These are phyloP conservation scores for Capsicum pubescens DNA, from an alignment of 257 asterid genomes.

Conservation along the genomic window DNA sequence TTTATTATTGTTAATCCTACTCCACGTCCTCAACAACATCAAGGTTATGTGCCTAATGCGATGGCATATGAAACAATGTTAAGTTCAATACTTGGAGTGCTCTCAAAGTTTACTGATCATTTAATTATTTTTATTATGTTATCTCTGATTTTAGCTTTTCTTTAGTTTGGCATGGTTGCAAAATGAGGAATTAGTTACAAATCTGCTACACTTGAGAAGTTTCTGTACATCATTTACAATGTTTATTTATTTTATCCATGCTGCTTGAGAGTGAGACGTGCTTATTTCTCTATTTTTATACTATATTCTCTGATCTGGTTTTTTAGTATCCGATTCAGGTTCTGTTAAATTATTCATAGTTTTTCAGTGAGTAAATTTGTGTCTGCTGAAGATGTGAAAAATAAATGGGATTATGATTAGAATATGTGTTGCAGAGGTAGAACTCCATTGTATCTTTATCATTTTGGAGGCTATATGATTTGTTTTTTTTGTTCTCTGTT, in stretches of 20 bases:
- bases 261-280: background rate
- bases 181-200: background rate
- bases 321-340: background rate
- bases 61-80: no score
- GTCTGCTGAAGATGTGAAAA: conserved; percentile 17
- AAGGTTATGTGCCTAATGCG: no score
- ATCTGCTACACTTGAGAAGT: background rate
- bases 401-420: background rate
- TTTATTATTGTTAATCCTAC: no score
- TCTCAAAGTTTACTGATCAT: no score
- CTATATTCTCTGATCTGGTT: background rate
- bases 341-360: background rate
- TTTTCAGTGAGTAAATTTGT: background rate
- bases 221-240: background rate
- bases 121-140: no score
- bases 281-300: background rate
- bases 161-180: no score
- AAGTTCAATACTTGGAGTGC: no score
- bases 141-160: no score
- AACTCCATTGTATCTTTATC: background rate
- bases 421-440: background rate
- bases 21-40: no score
- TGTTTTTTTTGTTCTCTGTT: background rate
- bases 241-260: background rate
- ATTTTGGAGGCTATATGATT: background rate